A percentile compares a stretch with the other conserved stretches of the same genome.
Evolutionary conservation across 2,329 filamentous ascomycete species (phyloP).

Genomic region (Fusarium mundagurra): DNA sequence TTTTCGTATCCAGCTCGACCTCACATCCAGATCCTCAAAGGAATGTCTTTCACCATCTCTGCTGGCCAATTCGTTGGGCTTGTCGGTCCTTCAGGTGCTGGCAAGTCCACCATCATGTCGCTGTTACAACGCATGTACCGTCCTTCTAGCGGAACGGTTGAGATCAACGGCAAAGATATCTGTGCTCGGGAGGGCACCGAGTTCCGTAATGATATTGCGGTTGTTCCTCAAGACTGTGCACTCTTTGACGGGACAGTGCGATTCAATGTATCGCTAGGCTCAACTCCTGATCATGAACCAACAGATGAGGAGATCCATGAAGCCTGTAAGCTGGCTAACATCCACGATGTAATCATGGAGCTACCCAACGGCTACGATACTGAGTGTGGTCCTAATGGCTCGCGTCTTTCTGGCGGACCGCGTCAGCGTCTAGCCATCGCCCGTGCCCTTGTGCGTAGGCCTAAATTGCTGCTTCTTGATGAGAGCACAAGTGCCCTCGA

Average conservation of each 20-base stretch:
- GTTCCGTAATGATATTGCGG: conserved; percentile 63
- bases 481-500: conserved; percentile 85
- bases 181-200: conserved; percentile 51
- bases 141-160: conserved; percentile 52
- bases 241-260: conserved; percentile 65
- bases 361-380: conserved; percentile 75
- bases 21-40: conserved; percentile 64
- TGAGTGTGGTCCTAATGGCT: conserved; percentile 75
- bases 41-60: conserved; percentile 64
- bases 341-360: conserved; percentile 72
- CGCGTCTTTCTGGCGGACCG: conserved; percentile 80
- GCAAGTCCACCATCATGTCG: conserved; percentile 73
- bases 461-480: conserved; percentile 79
- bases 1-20: conserved; percentile 75
- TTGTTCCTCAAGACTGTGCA: conserved; percentile 68
- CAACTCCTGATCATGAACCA: conserved; percentile 63
- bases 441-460: conserved; percentile 76
- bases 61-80: conserved; percentile 71
- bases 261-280: conserved; percentile 67
- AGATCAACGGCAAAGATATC: conserved; percentile 60
- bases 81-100: conserved; percentile 72
- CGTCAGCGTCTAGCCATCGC: conserved; percentile 83
- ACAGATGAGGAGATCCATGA: conserved; percentile 70
- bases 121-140: conserved; percentile 62
- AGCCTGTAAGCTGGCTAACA: conserved; percentile 74